A percentile compares a stretch with the other conserved stretches of the same genome.
Conservation (phyloP, 305 asterid genomes). For the Fraxinus baroniana region DNA sequence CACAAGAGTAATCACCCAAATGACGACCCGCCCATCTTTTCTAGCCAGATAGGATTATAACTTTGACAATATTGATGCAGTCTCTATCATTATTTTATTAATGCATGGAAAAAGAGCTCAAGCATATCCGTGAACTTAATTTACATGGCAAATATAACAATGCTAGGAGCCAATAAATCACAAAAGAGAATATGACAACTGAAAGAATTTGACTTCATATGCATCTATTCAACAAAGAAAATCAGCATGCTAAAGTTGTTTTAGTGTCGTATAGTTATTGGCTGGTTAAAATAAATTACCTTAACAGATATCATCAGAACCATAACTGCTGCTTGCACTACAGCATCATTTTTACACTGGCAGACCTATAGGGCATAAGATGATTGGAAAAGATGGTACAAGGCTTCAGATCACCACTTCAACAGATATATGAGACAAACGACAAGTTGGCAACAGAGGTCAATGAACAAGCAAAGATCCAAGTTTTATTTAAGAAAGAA, state of each 20-base stretch:
- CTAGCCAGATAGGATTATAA: background rate
- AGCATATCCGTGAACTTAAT: background rate
- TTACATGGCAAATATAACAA: background rate
- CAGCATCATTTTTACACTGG: conserved; percentile 38
- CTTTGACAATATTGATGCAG: background rate
- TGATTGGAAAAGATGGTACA: conserved; percentile 13
- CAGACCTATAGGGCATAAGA: conserved; percentile 49
- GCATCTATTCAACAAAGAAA: conserved; percentile 18
- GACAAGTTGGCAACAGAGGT: conserved; percentile 2
- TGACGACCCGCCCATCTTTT: background rate
- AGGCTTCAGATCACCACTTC: conserved; percentile 12
- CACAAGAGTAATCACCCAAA: background rate
- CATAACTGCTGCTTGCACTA: conserved; percentile 61
- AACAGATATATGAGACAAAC: conserved; percentile 11
- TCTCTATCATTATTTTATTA: background rate
- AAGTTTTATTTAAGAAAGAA: background rate
- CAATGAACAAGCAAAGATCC: background rate
- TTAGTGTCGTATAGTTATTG: conserved; percentile 17
- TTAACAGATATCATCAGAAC: conserved; percentile 85
- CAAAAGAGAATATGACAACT: conserved; percentile 14
- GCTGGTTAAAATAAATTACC: conserved; percentile 44
- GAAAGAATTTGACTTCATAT: conserved; percentile 7
- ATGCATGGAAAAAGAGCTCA: background rate
- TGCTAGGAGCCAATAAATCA: conserved; percentile 13
- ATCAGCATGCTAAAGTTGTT: conserved; percentile 15